phyloP scores from a whole-genome alignment of 345 rosid species.

The Corymbia maculata region DNA sequence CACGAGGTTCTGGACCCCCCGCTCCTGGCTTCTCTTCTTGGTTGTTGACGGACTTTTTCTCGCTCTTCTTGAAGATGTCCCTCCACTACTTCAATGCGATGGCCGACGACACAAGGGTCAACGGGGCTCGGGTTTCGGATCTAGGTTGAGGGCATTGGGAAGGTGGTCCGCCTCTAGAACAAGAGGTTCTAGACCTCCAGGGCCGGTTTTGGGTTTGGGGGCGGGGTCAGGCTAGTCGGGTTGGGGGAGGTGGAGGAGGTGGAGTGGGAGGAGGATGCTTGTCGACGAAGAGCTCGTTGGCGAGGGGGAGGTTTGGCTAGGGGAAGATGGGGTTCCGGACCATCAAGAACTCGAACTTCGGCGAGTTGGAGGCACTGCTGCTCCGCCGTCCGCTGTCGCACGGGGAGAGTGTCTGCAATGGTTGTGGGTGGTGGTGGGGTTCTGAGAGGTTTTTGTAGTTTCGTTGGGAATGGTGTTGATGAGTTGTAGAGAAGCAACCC shows the following conservation, averaged over 20 bases:
- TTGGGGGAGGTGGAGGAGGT: neutral
- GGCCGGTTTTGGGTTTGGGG: too few species aligned
- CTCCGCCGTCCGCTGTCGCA: conserved; percentile 2
- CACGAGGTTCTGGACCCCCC: conserved; percentile 18
- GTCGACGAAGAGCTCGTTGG: conserved; percentile 67
- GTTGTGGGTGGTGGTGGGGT: neutral
- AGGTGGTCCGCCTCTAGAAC: too few species aligned
- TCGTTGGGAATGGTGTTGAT: neutral
- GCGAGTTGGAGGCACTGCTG: conserved; percentile 22
- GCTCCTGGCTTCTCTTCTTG: neutral
- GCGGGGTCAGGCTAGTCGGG: conserved; percentile 3
- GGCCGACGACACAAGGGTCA: neutral
- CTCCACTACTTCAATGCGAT: conserved; percentile 61
- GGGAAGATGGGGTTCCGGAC: conserved; percentile 37
- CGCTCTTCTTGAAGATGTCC: conserved; percentile 49
- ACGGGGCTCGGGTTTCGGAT: neutral
- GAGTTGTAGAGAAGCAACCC: neutral
- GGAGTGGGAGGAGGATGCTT: conserved; percentile 62
- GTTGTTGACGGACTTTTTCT: conserved; percentile 24
- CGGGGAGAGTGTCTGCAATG: neutral
- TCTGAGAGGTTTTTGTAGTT: neutral
- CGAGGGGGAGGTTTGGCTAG: conserved; percentile 40
- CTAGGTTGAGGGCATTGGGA: too few species aligned
- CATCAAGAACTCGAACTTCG: conserved; percentile 78
- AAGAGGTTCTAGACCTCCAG: too few species aligned